Evolutionary conservation across 768 basidiomycete species (phyloP).

Genomic region (Xerocomus brunneocitrinus): DNA sequence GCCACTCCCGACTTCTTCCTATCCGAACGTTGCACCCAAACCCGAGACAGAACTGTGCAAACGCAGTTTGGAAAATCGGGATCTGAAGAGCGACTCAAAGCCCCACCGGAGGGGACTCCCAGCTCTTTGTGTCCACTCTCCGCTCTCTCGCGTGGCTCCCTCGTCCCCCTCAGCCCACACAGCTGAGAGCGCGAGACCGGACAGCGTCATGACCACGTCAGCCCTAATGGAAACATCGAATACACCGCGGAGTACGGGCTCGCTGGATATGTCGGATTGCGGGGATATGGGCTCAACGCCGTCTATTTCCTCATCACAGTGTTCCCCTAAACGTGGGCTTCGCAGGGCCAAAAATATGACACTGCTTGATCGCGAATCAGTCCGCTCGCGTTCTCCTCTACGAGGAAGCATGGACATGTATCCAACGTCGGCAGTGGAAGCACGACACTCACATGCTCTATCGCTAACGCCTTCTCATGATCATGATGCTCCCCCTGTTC

Average conservation of each 20-base stretch:
- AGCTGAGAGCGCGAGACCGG: constrained; percentile 2
- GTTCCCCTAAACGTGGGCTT: constrained; percentile 32
- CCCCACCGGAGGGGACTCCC: constrained; percentile 19
- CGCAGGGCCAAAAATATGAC: constrained; percentile 38
- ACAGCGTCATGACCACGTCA: constrained; percentile 11
- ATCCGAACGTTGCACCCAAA: constrained; percentile 12
- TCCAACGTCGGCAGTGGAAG: constrained; percentile 16
- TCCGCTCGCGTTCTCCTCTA: constrained; percentile 20
- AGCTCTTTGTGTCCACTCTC: constrained; percentile 18
- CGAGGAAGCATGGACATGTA: constrained; percentile 18
- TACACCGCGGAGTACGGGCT: constrained; percentile 18
- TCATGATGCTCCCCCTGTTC: constrained; percentile 26
- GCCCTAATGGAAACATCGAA: constrained; percentile 20
- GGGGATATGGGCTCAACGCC: constrained; percentile 15
- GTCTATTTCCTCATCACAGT: constrained; percentile 24
- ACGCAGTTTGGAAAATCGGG: constrained; percentile 12
- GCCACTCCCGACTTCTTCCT: constrained; percentile 16
- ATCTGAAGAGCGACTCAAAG: constrained; percentile 11
- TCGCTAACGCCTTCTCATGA: constrained; percentile 22
- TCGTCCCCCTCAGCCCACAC: constrained; percentile 9
- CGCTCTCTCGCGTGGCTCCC: constrained; percentile 9
- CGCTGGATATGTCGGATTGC: constrained; percentile 14
- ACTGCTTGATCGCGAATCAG: constrained; percentile 25
- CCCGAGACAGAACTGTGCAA: constrained; percentile 5
- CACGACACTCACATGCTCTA: constrained; percentile 14